Conservation (phyloP, 805 yeast genomes). For the Wickerhamomyces hampshirensis region DNA sequence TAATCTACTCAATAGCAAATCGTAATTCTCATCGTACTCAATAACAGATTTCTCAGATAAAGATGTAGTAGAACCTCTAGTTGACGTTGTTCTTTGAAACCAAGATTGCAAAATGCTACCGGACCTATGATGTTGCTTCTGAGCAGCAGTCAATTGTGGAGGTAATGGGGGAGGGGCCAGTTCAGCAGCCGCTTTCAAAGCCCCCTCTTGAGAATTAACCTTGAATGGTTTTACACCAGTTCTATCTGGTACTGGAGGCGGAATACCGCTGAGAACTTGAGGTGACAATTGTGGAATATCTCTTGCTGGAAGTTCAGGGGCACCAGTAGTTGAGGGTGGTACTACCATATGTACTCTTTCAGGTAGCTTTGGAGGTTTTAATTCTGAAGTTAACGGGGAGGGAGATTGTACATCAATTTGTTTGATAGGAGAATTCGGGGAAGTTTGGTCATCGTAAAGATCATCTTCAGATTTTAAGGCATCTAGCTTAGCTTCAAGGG, state of each 20-base stretch:
- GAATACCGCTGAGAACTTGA: too few relatives aligned
- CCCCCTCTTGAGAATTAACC: conserved; percentile 1
- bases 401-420: not conserved
- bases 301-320: conserved; percentile 34
- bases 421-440: not conserved
- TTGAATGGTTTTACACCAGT: not conserved
- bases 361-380: conserved; percentile 2
- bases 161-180: conserved; percentile 25
- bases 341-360: conserved; percentile 4
- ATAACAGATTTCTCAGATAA: conserved; percentile 16
- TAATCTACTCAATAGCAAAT: conserved; percentile 55
- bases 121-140: conserved; percentile 18
- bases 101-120: conserved; percentile 19
- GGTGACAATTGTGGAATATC: conserved; percentile 25
- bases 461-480: conserved; percentile 17
- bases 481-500: conserved; percentile 14
- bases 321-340: conserved; percentile 19
- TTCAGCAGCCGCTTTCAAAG: conserved; percentile 25
- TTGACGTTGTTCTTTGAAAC: conserved; percentile 15
- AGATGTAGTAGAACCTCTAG: conserved; percentile 9
- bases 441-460: too few relatives aligned
- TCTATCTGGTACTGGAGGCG: conserved; percentile 3
- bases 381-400: not conserved
- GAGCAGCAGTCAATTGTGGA: conserved; percentile 20
- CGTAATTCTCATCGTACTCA: conserved; percentile 40